phyloP scores from a whole-genome alignment of 2,329 filamentous ascomycete species.

The Fusarium piperis region DNA sequence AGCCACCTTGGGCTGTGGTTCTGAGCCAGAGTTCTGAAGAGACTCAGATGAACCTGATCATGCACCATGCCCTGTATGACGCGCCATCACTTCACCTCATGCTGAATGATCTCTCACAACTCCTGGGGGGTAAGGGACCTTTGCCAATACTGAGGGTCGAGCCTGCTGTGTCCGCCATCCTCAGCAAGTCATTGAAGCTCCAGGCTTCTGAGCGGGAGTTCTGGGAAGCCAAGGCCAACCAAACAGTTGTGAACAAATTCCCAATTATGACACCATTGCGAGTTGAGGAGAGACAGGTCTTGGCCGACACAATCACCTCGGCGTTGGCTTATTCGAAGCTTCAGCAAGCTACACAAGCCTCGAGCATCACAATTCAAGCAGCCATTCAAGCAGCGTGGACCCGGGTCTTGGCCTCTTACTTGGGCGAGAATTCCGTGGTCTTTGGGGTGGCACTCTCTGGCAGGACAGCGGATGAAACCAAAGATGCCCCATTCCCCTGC shows the following conservation, averaged over 20 bases:
- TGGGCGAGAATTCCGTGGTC: conserved; percentile 76
- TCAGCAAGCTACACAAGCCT: conserved; percentile 62
- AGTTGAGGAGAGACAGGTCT: conserved; percentile 46
- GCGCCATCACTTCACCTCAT: conserved; percentile 76
- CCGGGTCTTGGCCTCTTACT: conserved; percentile 77
- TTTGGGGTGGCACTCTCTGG: conserved; percentile 87
- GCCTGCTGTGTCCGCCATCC: conserved; percentile 52
- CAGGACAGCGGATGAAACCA: conserved; percentile 68
- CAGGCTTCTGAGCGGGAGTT: conserved; percentile 59
- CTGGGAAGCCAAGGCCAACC: conserved; percentile 68
- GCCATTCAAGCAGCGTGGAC: conserved; percentile 83
- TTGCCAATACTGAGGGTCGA: conserved; percentile 42
- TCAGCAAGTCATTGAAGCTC: conserved; percentile 46
- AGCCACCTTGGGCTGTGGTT: conserved; percentile 71
- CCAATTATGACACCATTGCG: conserved; percentile 76
- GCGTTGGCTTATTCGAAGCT: conserved; percentile 57
- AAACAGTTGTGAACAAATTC: conserved; percentile 73
- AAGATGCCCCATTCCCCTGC: conserved; percentile 76
- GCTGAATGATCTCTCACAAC: conserved; percentile 63
- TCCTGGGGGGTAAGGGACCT: conserved; percentile 38
- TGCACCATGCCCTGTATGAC: conserved; percentile 89
- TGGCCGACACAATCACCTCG: conserved; percentile 48
- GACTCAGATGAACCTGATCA: conserved; percentile 55
- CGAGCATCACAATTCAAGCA: conserved; percentile 79
- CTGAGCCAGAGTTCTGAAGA: conserved; percentile 50